Base-by-base conservation (phyloP, 352 stramenopile species). In the Phytophthora rubi region DNA sequence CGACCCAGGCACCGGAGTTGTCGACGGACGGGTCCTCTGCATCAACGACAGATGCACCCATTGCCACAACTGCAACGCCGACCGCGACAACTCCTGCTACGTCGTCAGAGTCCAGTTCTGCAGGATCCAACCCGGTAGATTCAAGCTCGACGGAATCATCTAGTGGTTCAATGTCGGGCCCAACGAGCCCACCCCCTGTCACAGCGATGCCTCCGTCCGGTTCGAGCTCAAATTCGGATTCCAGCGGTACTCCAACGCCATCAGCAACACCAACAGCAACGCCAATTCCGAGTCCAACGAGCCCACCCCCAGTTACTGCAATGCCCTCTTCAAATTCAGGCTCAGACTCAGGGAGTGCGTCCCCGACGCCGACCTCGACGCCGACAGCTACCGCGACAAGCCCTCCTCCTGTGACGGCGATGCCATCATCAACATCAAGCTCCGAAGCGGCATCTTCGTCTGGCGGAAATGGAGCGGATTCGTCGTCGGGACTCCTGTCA, bases 241-340 rank as follows among this genome's bases (percentile, higher is more conserved):
- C 66, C 8, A 59, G 33, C 39, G 61, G 30, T 51, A 9, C 26
- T 39, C 8, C 33, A 12, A 39, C 33, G 33, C 23, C 23, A n/a
- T 55, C 26, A 26, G 35, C 44, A 4, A 10, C 56, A 8, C 51
- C 69, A 37, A 70, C 47, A 16, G 10, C 59, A 21, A 70, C 57
- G 13, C 28, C 58, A 21, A 71, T 23, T 45, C 30, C 53, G 15
- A 71, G 47, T 49, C 51, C 62, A 53, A 64, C 69, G n/a, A 76
- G 59, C 21, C 65, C 66, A 39, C 57, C 64, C 49, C 61, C 69
- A n/a, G 49, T 70, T 32, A 75, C 65, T 57, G 47, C 58, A 15
- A 64, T 64, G 35, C 65, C 69, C 62, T 44, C 53, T 15, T 72
- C 64, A 26, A 28, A 47, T 21, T 54, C 55, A 33, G 49, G 33